Percentiles rank a stretch among this genome's conserved stretches.
Evolutionary conservation across 352 stramenopile species (phyloP).

Genomic region (Phytophthora pseudosyringae): DNA sequence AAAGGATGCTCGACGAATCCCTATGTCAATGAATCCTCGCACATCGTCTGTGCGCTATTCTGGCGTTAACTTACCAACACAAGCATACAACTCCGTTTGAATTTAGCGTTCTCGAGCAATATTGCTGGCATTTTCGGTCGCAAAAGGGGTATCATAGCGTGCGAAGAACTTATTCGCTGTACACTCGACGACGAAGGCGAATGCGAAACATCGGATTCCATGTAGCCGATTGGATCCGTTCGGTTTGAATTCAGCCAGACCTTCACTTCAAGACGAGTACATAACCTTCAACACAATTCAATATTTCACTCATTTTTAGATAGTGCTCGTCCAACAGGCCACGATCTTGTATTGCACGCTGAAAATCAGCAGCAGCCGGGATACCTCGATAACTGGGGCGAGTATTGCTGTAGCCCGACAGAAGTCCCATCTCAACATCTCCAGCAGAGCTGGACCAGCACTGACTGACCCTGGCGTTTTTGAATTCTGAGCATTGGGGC

Average conservation of each 20-base stretch:
- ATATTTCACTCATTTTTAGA: slow-evolving; percentile 19
- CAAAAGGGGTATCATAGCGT: not conserved
- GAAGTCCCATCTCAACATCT: slow-evolving; percentile 26
- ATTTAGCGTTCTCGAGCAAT: slow-evolving; percentile 34
- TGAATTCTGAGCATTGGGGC: slow-evolving; percentile 28
- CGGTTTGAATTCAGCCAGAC: slow-evolving; percentile 38
- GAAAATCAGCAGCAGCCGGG: slow-evolving; percentile 31
- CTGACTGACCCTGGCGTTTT: slow-evolving; percentile 1
- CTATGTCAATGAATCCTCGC: slow-evolving; percentile 38
- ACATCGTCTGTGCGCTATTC: slow-evolving; percentile 29
- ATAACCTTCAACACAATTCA: slow-evolving; percentile 40
- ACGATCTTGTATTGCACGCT: slow-evolving; percentile 17
- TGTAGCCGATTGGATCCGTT: slow-evolving; percentile 35
- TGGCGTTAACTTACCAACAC: slow-evolving; percentile 25
- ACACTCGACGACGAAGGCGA: slow-evolving; percentile 19
- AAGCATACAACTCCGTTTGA: slow-evolving; percentile 38
- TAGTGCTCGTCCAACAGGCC: slow-evolving; percentile 7
- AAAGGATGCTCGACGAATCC: slow-evolving; percentile 33
- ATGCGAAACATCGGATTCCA: slow-evolving; percentile 36
- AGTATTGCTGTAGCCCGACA: slow-evolving; percentile 22
- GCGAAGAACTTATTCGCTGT: not conserved
- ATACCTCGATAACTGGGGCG: slow-evolving; percentile 28
- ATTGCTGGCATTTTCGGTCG: not conserved
- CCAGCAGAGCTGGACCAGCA: not conserved
- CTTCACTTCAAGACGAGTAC: slow-evolving; percentile 31